phyloP scores from a whole-genome alignment of 1,284 basidiomycete species.

The Ustilago trichophora region DNA sequence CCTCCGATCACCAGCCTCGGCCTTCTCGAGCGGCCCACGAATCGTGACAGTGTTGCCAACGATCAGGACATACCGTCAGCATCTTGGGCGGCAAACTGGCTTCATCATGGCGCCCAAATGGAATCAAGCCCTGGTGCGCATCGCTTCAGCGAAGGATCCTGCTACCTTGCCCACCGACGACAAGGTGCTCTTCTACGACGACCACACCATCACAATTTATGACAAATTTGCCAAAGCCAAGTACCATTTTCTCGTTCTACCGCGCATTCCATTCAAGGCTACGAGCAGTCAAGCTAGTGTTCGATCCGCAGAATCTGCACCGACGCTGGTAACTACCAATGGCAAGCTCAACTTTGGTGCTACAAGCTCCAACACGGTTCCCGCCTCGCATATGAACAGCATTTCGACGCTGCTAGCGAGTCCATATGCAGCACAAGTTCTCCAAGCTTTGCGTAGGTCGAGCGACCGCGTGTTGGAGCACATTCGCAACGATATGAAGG shows the following conservation, averaged over 20 bases:
- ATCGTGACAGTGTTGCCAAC: no score
- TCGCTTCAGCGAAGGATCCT: conserved; percentile 33
- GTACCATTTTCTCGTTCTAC: conserved; percentile 52
- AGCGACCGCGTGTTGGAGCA: conserved; percentile 66
- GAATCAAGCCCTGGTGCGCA: conserved; percentile 35
- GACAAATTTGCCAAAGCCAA: conserved; percentile 81
- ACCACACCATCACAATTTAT: conserved; percentile 77
- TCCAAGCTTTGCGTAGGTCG: conserved; percentile 33
- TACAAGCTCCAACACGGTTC: conserved; percentile 28
- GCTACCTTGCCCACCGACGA: conserved; percentile 60
- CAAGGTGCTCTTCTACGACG: conserved; percentile 74
- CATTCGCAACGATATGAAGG: conserved; percentile 83
- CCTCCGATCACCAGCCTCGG: no score
- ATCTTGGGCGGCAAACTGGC: neutral
- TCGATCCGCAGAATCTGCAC: neutral
- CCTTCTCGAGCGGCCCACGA: no score
- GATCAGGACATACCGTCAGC: neutral
- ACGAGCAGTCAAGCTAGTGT: neutral
- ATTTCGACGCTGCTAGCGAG: conserved; percentile 48
- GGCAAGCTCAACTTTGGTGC: conserved; percentile 49
- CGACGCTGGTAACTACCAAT: conserved; percentile 19
- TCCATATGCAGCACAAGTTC: conserved; percentile 44
- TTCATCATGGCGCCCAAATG: conserved; percentile 11
- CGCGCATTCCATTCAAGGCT: conserved; percentile 40
- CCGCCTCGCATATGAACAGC: conserved; percentile 44